These are phyloP conservation scores for Coniochaeta prunicola DNA, from an alignment of 2,329 filamentous ascomycete genomes.

Conservation along the genomic window DNA sequence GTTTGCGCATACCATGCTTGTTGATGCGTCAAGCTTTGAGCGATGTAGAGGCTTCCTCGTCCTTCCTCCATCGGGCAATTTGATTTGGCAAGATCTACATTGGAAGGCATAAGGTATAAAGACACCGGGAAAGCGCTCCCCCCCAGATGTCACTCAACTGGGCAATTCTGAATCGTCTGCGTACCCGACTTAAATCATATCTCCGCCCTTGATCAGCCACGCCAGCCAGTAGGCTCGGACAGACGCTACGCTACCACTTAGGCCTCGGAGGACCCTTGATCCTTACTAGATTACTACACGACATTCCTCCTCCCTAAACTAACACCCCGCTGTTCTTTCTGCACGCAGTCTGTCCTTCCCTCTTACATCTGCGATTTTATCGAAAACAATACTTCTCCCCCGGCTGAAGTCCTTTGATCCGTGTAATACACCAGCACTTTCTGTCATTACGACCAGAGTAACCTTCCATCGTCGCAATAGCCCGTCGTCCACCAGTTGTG, in stretches of 20 bases:
- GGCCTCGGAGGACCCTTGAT: constrained; percentile 16
- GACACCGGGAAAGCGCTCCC: too few species aligned
- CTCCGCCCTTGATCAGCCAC: constrained; percentile 3
- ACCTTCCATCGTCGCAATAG: constrained; percentile 4
- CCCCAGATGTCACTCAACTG: too few species aligned
- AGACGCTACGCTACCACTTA: constrained; percentile 6
- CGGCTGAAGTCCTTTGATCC: constrained; percentile 18
- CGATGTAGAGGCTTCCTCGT: constrained; percentile 2
- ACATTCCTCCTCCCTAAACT: constrained; percentile 6
- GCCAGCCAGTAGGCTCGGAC: constrained; percentile 12
- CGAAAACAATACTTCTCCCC: constrained; percentile 9
- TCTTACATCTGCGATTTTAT: constrained; percentile 11
- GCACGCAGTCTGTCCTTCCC: constrained; percentile 11
- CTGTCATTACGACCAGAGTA: constrained; percentile 9
- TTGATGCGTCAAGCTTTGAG: neutral
- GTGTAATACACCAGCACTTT: constrained; percentile 11
- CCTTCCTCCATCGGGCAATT: neutral
- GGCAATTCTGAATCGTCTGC: too few species aligned
- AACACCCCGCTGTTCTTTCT: constrained; percentile 15
- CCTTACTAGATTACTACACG: constrained; percentile 16
- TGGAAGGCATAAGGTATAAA: too few species aligned
- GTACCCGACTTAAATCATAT: constrained; percentile 1
- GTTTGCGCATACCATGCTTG: neutral
- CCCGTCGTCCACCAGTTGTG: constrained; percentile 3
- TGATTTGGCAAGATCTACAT: neutral